A percentile compares a stretch with the other conserved stretches of the same genome.
phyloP scores from a whole-genome alignment of 768 basidiomycete genomes.

The Asterophora lycoperdoides region DNA sequence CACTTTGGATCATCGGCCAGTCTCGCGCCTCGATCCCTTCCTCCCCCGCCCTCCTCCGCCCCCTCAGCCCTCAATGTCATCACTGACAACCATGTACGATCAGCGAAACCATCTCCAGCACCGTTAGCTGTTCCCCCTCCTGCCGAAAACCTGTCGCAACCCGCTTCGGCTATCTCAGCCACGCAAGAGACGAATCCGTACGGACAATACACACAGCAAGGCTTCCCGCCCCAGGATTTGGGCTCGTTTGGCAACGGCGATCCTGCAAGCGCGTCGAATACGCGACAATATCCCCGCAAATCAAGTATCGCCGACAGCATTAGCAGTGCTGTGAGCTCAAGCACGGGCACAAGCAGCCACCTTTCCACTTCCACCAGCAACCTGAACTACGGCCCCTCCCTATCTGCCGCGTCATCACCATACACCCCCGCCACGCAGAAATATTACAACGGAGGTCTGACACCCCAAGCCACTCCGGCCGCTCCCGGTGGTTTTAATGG shows the following conservation, averaged over 20 bases:
- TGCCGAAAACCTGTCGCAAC: constrained; percentile 29
- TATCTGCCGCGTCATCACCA: constrained; percentile 3
- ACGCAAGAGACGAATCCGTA: constrained; percentile 30
- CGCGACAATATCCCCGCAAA: constrained; percentile 28
- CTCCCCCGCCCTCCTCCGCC: constrained; percentile 22
- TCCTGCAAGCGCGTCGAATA: not conserved
- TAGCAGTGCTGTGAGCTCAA: constrained; percentile 25
- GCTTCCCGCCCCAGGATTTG: not conserved
- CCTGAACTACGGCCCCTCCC: not conserved
- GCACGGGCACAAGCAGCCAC: constrained; percentile 19
- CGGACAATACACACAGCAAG: constrained; percentile 8
- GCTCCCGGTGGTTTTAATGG: not conserved
- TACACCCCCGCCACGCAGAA: constrained; percentile 10
- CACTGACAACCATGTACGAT: constrained; percentile 19
- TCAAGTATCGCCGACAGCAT: constrained; percentile 35
- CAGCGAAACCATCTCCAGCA: constrained; percentile 31
- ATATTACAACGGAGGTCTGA: constrained; percentile 8
- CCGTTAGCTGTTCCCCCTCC: constrained; percentile 38
- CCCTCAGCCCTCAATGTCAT: constrained; percentile 13
- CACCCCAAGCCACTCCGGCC: constrained; percentile 20
- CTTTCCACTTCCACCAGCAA: constrained; percentile 11
- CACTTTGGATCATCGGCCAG: constrained; percentile 13
- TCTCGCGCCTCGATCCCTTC: constrained; percentile 15
- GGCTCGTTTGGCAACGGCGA: constrained; percentile 9
- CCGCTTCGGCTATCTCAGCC: constrained; percentile 27